Evolutionary conservation across 345 rosid species (phyloP), one percentile per base, ranked within the genome.

Genomic region (Boechera stricta): DNA sequence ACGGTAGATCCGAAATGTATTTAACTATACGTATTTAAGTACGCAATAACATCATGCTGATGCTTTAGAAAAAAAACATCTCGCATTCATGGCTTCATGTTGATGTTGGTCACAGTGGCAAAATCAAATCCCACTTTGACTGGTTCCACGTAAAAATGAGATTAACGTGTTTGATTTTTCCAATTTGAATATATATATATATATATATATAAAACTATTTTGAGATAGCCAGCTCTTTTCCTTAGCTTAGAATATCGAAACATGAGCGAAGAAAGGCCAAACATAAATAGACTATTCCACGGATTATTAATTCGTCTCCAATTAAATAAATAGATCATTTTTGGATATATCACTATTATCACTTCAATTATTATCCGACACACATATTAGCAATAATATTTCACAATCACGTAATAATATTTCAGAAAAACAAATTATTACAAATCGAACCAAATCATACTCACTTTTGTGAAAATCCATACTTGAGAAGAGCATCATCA

Each of bases 81-180:
- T 1, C 1, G 21, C 21, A 21, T 21, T 21, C 21, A 21, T 21
- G 21, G 1, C 21, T 21, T 45, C 16, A 13, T 45, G 5, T 15
- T 42, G 28, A 26, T 26, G 28, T 2, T 26, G 28, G 28, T 26
- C 28, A 26, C 3, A 26, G 28, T 26, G 28, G 28, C 28, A 1
- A 26, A 26, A 26, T 26, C 28, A 26, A 26, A 26, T 26, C 28
- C 28, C 28, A 21, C 38, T 56, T 29, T 56, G 60, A 56, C 60
- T 56, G 10, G 60, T 56, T 56, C 60, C 60, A 29, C 8, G 4
- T 56, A 4, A 56, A 28, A 56, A 56, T 56, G 61, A 15, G 10
- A 29, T 56, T 56, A 56, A 10, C 61, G 38, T 31, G 61, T 56
- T 56, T 56, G 38, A 31, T 28, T 55, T 55, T 55, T 24, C 31